phyloP scores from a whole-genome alignment of 2,329 filamentous ascomycete genomes.

The Aspergillus sp. region DNA sequence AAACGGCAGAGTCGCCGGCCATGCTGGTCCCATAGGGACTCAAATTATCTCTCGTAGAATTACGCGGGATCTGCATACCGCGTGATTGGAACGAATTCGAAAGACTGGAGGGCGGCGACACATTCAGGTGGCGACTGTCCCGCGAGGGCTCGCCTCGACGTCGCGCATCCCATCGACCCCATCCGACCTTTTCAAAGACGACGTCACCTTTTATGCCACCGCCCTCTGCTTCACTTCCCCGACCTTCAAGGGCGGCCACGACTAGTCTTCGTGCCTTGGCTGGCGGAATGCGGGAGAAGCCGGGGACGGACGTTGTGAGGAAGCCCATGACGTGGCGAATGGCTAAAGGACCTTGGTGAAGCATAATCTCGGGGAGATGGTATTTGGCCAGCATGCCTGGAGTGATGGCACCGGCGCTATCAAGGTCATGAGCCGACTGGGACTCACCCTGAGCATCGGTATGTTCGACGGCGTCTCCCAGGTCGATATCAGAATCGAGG shows the following conservation, averaged over 20 bases:
- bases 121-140: conserved; percentile 21
- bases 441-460: conserved; percentile 42
- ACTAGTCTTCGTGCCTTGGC: conserved; percentile 87
- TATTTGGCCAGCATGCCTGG: conserved; percentile 79
- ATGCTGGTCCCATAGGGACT: conserved; percentile 57
- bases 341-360: conserved; percentile 83
- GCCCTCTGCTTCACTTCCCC: conserved; percentile 51
- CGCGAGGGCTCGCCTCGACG: conserved; percentile 57
- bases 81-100: conserved; percentile 40
- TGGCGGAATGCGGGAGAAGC: conserved; percentile 82
- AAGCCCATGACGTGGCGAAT: conserved; percentile 96
- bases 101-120: conserved; percentile 50
- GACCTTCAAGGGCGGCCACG: conserved; percentile 84
- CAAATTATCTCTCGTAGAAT: conserved; percentile 24
- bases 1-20: conserved; percentile 67
- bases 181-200: conserved; percentile 87
- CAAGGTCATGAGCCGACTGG: conserved; percentile 50
- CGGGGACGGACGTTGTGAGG: conserved; percentile 86
- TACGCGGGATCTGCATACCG: conserved; percentile 45
- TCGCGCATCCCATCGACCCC: conserved; percentile 91
- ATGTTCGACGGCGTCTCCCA: conserved; percentile 63
- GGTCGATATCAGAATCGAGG: conserved; percentile 82
- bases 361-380: conserved; percentile 83
- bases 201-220: conserved; percentile 54
- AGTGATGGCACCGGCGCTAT: conserved; percentile 78